Evolutionary conservation across 805 yeast species (phyloP).

Genomic region (Yarrowia porcina): DNA sequence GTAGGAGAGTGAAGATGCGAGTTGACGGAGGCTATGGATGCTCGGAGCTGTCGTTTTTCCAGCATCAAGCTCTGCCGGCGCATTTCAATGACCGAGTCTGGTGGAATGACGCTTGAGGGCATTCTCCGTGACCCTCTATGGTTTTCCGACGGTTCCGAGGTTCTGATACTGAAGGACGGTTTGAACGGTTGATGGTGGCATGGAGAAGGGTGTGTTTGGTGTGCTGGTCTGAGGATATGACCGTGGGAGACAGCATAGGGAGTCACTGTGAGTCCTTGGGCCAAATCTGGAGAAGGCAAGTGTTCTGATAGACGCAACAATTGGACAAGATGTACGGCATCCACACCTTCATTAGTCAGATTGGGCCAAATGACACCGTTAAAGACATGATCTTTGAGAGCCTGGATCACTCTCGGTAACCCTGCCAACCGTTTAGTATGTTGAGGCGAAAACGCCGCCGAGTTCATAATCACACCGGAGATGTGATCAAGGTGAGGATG

Average conservation of each 20-base stretch:
- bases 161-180: slow-evolving; percentile 4
- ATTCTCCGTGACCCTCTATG: not conserved
- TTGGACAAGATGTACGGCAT: slow-evolving; percentile 26
- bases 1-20: slow-evolving; percentile 15
- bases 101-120: slow-evolving; percentile 20
- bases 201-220: not conserved
- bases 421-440: slow-evolving; percentile 53
- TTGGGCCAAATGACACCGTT: slow-evolving; percentile 83
- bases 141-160: not conserved
- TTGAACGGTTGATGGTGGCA: slow-evolving; percentile 17
- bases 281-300: slow-evolving; percentile 4
- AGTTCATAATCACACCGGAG: slow-evolving; percentile 62
- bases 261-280: slow-evolving; percentile 28
- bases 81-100: slow-evolving; percentile 19
- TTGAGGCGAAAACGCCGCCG: slow-evolving; percentile 50
- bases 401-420: slow-evolving; percentile 48
- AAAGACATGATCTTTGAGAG: slow-evolving; percentile 56
- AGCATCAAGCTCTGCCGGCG: slow-evolving; percentile 22
- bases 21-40: not conserved
- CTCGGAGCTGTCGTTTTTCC: slow-evolving; percentile 20
- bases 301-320: slow-evolving; percentile 27
- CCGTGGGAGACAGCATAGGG: slow-evolving; percentile 36
- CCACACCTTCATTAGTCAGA: slow-evolving; percentile 40
- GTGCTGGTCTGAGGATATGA: slow-evolving; percentile 20
- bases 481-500: slow-evolving; percentile 88